Conservation (phyloP, 305 asterid genomes). For the Fraxinus baroniana region DNA sequence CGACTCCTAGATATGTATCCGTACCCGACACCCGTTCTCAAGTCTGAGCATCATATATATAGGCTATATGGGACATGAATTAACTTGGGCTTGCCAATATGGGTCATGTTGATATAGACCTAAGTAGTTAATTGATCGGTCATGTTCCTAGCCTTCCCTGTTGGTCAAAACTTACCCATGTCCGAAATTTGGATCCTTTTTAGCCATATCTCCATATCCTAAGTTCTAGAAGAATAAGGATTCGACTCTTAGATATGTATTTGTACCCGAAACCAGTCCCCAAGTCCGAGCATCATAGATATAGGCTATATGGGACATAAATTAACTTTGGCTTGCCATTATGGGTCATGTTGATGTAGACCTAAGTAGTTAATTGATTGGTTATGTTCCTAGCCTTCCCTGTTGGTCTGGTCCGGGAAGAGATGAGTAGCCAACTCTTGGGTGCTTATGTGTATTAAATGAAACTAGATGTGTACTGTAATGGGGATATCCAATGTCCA, state of each 20-base stretch:
- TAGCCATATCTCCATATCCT: neutral
- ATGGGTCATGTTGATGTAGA: neutral
- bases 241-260: neutral
- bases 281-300: neutral
- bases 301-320: neutral
- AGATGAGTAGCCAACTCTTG: neutral
- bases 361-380: neutral
- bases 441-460: neutral
- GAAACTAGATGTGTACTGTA: neutral
- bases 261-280: neutral
- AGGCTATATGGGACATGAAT: neutral
- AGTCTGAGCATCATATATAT: neutral
- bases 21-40: neutral
- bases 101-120: neutral
- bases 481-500: neutral
- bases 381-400: neutral
- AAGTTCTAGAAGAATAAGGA: neutral
- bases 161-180: neutral
- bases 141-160: neutral
- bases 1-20: neutral
- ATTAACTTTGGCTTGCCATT: neutral
- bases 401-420: neutral
- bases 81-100: neutral
- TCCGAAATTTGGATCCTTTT: neutral
- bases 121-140: neutral